Conservation (phyloP, 225 moss, liverwort and hornwort genomes). For the Sphagnum contortum region DNA sequence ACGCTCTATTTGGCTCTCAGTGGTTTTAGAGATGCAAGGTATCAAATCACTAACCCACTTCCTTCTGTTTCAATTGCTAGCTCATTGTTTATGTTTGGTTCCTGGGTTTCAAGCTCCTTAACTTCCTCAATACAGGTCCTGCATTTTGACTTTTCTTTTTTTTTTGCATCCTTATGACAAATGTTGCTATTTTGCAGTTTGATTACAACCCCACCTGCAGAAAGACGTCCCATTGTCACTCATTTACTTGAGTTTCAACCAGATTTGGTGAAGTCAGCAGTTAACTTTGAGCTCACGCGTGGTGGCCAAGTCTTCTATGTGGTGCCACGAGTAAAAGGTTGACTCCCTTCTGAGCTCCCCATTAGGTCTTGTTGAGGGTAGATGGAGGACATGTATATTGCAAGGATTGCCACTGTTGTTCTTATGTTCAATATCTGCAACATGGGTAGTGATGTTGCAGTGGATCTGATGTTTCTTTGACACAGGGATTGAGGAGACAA, state of each 20-base stretch:
- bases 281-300: constrained; percentile 70
- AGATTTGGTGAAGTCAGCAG: constrained; percentile 45
- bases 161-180: not conserved
- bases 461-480: not conserved
- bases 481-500: constrained; percentile 39
- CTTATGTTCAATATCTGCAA: too few relatives aligned
- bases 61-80: too few relatives aligned
- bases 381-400: not conserved
- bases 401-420: not conserved
- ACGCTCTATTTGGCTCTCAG: constrained; percentile 83
- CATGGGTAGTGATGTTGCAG: too few relatives aligned
- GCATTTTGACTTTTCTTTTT: not conserved
- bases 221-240: constrained; percentile 81
- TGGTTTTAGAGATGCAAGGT: constrained; percentile 89
- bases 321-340: constrained; percentile 76
- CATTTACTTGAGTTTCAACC: constrained; percentile 68
- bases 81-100: too few relatives aligned
- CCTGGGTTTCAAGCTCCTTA: not conserved
- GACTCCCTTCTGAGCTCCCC: not conserved
- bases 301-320: constrained; percentile 93
- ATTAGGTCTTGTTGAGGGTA: not conserved
- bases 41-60: not conserved
- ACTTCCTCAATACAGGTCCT: not conserved
- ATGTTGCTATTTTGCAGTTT: constrained; percentile 26
- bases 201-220: constrained; percentile 76